Conservation (phyloP, 164 flowering plant genomes). For the Chimonanthus praecox region DNA sequence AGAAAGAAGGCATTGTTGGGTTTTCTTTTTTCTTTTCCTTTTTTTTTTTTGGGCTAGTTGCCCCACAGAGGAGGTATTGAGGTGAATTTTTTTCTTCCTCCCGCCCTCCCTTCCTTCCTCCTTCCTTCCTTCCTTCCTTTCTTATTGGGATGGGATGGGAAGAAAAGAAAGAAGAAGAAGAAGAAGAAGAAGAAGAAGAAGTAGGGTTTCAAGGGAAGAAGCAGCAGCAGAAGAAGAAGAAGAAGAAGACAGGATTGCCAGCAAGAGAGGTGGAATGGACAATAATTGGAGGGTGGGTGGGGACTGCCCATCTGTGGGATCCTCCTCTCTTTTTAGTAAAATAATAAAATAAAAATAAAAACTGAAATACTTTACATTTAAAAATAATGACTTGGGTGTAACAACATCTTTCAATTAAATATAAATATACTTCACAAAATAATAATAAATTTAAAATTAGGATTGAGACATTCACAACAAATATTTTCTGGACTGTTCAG, state of each 20-base stretch:
- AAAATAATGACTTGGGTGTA: too few relatives aligned
- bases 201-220: background rate
- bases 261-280: slow-evolving; percentile 9
- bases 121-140: background rate
- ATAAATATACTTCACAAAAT: too few relatives aligned
- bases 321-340: background rate
- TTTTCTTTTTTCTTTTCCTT: background rate
- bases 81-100: background rate
- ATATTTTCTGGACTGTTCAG: too few relatives aligned
- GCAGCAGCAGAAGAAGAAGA: slow-evolving; percentile 2
- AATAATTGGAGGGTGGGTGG: slow-evolving; percentile 13
- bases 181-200: slow-evolving; percentile 12
- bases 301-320: background rate
- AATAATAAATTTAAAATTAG: too few relatives aligned
- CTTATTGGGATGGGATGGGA: background rate
- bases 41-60: background rate
- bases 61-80: background rate
- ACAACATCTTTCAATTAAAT: too few relatives aligned
- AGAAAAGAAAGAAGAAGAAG: background rate
- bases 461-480: too few relatives aligned
- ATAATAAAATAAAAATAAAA: too few relatives aligned
- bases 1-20: background rate
- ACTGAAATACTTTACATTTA: too few relatives aligned
- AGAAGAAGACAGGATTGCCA: slow-evolving; percentile 21
- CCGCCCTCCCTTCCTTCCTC: background rate